phyloP scores from a whole-genome alignment of 2,329 filamentous ascomycete genomes.

The Xylariaceae sp. region DNA sequence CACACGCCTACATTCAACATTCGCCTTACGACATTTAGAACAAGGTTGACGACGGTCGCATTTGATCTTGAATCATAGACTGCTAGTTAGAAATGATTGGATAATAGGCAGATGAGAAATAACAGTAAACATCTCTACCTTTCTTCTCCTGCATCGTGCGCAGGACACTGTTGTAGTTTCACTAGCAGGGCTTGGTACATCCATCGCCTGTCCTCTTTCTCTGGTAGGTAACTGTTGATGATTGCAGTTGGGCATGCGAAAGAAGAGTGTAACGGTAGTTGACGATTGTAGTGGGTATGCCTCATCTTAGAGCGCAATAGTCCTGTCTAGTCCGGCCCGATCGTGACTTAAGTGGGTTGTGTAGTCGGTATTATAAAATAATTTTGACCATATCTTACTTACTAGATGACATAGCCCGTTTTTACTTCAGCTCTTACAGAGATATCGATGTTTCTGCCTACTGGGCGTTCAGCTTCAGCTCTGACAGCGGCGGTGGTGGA shows the following conservation, averaged over 20 bases:
- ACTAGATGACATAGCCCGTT: not conserved
- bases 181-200: conserved; percentile 1
- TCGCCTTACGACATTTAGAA: conserved; percentile 19
- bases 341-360: conserved; percentile 3
- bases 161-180: conserved; percentile 28
- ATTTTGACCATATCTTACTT: not conserved
- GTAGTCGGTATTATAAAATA: conserved; percentile 6
- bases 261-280: not conserved
- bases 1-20: conserved; percentile 26
- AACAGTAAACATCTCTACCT: conserved; percentile 13
- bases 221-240: not conserved
- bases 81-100: conserved; percentile 4
- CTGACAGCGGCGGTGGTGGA: conserved; percentile 25
- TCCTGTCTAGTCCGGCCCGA: not conserved
- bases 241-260: not conserved
- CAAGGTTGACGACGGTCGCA: conserved; percentile 31
- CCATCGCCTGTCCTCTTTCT: conserved; percentile 11
- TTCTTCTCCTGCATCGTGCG: conserved; percentile 27
- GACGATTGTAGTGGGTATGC: conserved; percentile 10
- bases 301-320: not conserved
- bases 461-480: conserved; percentile 16
- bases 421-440: not conserved
- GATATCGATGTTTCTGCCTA: not conserved
- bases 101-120: not conserved
- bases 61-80: conserved; percentile 22